phyloP scores from a whole-genome alignment of 768 basidiomycete species.

The Boletus reticulatus region DNA sequence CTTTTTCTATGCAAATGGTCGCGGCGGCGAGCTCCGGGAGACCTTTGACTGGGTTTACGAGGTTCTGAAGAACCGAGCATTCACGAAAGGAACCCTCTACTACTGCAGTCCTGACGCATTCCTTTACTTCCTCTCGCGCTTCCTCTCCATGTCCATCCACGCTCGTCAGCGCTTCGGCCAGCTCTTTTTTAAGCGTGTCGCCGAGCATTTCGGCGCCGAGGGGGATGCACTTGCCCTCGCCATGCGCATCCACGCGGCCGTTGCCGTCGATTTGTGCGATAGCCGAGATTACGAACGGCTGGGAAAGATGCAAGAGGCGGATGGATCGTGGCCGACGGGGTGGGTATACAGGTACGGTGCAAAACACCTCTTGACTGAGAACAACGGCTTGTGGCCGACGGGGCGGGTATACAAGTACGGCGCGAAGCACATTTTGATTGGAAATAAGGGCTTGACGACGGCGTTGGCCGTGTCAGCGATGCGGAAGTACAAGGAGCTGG shows the following conservation, averaged over 20 bases:
- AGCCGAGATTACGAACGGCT: constrained; percentile 16
- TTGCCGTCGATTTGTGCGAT: constrained; percentile 10
- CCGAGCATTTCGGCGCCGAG: constrained; percentile 12
- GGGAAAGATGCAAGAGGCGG: constrained; percentile 12
- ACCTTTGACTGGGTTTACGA: constrained; percentile 20
- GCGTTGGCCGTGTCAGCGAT: constrained; percentile 20
- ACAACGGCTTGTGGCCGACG: too few relatives aligned
- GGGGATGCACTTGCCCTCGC: constrained; percentile 21
- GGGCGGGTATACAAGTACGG: too few relatives aligned
- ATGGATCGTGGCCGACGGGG: constrained; percentile 22
- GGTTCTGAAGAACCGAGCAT: constrained; percentile 22
- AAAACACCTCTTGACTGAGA: constrained; percentile 8
- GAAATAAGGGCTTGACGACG: constrained; percentile 12
- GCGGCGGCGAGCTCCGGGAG: constrained; percentile 14
- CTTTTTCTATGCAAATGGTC: constrained; percentile 21
- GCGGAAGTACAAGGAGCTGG: constrained; percentile 7
- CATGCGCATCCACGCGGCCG: constrained; percentile 16
- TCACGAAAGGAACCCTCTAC: constrained; percentile 17
- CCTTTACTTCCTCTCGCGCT: constrained; percentile 21
- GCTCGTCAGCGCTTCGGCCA: constrained; percentile 13
- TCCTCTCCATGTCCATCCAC: constrained; percentile 15
- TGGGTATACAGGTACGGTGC: constrained; percentile 16
- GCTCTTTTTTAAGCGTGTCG: constrained; percentile 16
- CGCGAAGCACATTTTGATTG: too few relatives aligned
- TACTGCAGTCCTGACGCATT: constrained; percentile 17